Base-by-base conservation (phyloP, 306 rosid species). In the Cotoneaster glaucophyllus region DNA sequence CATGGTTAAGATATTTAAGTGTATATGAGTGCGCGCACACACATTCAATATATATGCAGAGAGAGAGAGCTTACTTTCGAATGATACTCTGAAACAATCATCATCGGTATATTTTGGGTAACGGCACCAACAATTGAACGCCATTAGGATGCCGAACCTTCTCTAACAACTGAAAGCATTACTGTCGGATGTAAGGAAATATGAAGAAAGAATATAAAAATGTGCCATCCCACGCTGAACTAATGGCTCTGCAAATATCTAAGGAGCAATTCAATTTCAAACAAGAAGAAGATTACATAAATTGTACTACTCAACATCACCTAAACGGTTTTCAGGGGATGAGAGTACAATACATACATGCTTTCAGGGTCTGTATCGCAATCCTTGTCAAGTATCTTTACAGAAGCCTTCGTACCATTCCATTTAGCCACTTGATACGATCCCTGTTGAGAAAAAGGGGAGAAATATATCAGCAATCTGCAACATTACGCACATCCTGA, bases 81-180 rank as follows among this genome's bases (percentile, higher is more conserved):
- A 80, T 89, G 97, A 88, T 86, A 89, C 81, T 95, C 99, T 68
- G 91, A 86, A 74, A 92, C 96, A 75, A 95, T 95, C 99, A 95
- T 95, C 99, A 95, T 95, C 69, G 99, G 99, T 82, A 85, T 77
- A 84, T 95, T 95, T 78, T 95, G 99, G 74, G 99, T 95, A 80
- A 95, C 98, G 62, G 99, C 98, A 64, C 99, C 99, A 83, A 95
- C 99, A 86, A 95, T 84, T 95, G 98, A 77, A 95, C 89, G 32
- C 92, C 88, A 43, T 95, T 95, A 41, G 99, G 99, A 87, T 95
- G 99, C 50, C 98, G 92, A 52, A 90, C 99, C 93, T 85, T 95
- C 87, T 95, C 98, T 77, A 95, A 80, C 85, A 95, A 70, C 0
- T 90, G 99, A 95, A 95, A 77, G 91, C 90, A 77, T 80, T 89